Evolutionary conservation across 192 early-diverging fungal species (phyloP).

Genomic region (Pilobolus umbonatus): DNA sequence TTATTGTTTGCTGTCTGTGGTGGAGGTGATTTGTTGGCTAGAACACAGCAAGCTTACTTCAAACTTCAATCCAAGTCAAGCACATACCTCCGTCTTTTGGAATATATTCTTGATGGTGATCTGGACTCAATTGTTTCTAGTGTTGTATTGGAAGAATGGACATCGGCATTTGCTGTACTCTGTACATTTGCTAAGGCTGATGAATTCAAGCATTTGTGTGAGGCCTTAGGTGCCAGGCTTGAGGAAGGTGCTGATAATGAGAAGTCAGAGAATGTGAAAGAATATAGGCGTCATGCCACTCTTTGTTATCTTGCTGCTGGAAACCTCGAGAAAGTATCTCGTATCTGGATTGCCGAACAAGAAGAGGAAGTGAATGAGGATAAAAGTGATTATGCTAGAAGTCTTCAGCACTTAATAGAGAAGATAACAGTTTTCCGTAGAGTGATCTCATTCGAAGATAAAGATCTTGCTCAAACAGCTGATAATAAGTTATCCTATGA

Average conservation of each 20-base stretch:
- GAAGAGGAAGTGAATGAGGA: slow-evolving; percentile 41
- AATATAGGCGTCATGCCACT: slow-evolving; percentile 55
- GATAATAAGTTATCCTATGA: slow-evolving; percentile 22
- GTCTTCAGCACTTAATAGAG: slow-evolving; percentile 79
- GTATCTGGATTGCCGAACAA: slow-evolving; percentile 72
- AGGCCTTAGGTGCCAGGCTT: slow-evolving; percentile 59
- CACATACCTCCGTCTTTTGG: slow-evolving; percentile 80
- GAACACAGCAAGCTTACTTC: slow-evolving; percentile 69
- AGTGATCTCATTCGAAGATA: slow-evolving; percentile 87
- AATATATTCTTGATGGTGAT: slow-evolving; percentile 77
- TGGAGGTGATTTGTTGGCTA: slow-evolving; percentile 42
- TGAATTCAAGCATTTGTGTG: slow-evolving; percentile 69
- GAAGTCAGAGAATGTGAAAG: slow-evolving; percentile 9
- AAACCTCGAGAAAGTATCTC: slow-evolving; percentile 75
- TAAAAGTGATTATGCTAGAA: slow-evolving; percentile 26
- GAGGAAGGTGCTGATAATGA: slow-evolving; percentile 38
- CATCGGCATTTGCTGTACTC: slow-evolving; percentile 86
- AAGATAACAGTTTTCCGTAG: slow-evolving; percentile 91
- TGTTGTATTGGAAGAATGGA: slow-evolving; percentile 81
- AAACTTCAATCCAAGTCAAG: slow-evolving; percentile 59
- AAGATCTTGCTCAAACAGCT: slow-evolving; percentile 46
- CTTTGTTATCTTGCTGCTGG: slow-evolving; percentile 84
- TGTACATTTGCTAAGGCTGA: slow-evolving; percentile 91
- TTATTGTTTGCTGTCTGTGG: slow-evolving; percentile 83
- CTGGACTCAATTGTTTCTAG: slow-evolving; percentile 75